Base-by-base conservation (phyloP, 2,329 filamentous ascomycete genomes). In the Penicillium expansum region DNA sequence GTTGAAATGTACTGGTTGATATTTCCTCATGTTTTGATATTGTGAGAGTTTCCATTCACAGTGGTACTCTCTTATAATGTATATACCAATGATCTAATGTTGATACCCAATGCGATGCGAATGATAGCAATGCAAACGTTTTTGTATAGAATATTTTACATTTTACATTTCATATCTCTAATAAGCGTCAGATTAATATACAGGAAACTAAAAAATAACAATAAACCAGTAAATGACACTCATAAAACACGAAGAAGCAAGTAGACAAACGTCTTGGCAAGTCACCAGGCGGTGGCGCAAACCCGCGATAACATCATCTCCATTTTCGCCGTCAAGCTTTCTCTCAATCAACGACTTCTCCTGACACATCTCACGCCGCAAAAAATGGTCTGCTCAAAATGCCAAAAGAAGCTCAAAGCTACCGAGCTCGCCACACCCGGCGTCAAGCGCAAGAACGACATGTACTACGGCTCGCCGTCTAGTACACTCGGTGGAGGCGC, bases 371-470 rank as follows among this genome's bases (percentile, higher is more conserved):
- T 27, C 32, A 38, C 48, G 9, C n/a, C 22, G 14, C 3, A 41
- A 41, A 56, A 41, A 48, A 86, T 87, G 85, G 85, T 88, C 57
- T 88, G 85, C 76, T 73, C 79, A 61, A 87, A 85, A 74, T 88
- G 85, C 64, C 80, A 85, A 65, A 86, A 85, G 71, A 79, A 83
- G 52, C 75, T 81, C 54, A 84, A 84, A 71, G 76, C 79, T 52
- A 87, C 85, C 14, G 78, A 82, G 13, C 80, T 88, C 55, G 84
- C 83, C 59, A 88, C 85, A 0, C 85, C 85, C 0, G 82, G 79
- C 29, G 85, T 88, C 60, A 88, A 87, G 74, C 85, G 84, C 75
- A 87, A 85, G 78, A 83, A 74, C 67, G 85, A 88, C 51, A 84
- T 87, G 75, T 87, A 87, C 71, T 82, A 84, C 66, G 85, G 85